phyloP scores from a whole-genome alignment of 169 alveolate genomes.

The Eimeria mitis region DNA sequence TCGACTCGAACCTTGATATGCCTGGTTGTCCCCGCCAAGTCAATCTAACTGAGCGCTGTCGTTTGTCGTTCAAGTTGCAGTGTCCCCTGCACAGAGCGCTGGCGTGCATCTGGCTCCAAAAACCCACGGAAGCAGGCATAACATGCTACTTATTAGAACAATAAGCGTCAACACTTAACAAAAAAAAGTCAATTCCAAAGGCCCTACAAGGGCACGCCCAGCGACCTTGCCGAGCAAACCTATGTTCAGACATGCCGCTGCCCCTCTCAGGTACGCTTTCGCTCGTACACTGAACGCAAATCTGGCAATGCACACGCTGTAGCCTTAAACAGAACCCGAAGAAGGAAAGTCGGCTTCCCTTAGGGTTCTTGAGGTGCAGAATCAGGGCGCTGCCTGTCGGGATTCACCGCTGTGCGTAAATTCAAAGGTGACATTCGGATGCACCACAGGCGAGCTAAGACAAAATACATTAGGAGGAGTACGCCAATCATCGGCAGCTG shows the following conservation, averaged over 20 bases:
- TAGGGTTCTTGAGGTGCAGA: conserved; percentile 1
- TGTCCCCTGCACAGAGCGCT: not conserved
- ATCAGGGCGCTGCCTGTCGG: not conserved
- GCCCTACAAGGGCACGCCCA: not conserved
- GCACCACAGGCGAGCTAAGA: conserved; percentile 11
- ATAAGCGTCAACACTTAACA: not conserved
- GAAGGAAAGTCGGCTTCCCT: not conserved
- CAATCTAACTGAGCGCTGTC: not conserved
- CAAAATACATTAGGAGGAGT: not conserved
- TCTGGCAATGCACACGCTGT: not conserved
- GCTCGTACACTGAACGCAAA: not conserved
- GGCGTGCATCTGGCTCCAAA: too few species aligned
- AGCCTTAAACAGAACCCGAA: not conserved
- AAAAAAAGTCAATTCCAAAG: not conserved
- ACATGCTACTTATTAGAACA: not conserved
- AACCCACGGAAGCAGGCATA: not conserved
- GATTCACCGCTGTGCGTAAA: not conserved
- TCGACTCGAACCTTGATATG: not conserved
- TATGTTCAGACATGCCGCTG: not conserved
- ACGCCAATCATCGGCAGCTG: conserved; percentile 36
- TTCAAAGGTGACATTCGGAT: not conserved
- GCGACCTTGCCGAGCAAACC: not conserved
- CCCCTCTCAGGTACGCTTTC: not conserved
- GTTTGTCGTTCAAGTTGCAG: not conserved
- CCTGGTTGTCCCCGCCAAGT: not conserved